Conservation (phyloP, 805 yeast genomes). For the Wickerhamiella musiphila region DNA sequence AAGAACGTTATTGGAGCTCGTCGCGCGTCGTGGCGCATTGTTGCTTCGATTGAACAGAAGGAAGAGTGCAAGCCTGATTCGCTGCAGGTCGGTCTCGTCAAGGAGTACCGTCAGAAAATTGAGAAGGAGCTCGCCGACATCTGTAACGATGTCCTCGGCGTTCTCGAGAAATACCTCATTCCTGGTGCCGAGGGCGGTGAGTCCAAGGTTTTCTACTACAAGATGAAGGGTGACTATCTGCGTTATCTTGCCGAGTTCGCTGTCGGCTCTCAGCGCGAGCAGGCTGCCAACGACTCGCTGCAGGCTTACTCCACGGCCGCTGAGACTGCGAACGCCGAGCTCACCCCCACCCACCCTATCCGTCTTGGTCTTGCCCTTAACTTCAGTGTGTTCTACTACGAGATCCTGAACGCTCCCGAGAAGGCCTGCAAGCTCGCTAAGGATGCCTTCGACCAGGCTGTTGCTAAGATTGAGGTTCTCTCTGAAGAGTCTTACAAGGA, state of each 20-base stretch:
- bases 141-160: conserved; percentile 84
- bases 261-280: conserved; percentile 79
- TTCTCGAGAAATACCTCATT: conserved; percentile 75
- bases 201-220: conserved; percentile 94
- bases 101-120: conserved; percentile 89
- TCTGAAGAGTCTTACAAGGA: conserved; percentile 98
- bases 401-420: conserved; percentile 94
- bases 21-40: conserved; percentile 99
- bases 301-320: conserved; percentile 94
- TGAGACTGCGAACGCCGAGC: conserved; percentile 94
- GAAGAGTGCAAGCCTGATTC: conserved; percentile 96
- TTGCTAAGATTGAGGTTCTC: conserved; percentile 93
- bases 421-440: conserved; percentile 98
- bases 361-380: conserved; percentile 95
- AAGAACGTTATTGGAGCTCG: conserved; percentile 98
- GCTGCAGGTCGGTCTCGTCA: conserved; percentile 70
- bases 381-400: conserved; percentile 96
- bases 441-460: conserved; percentile 98
- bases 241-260: conserved; percentile 98
- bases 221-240: conserved; percentile 99
- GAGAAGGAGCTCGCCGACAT: conserved; percentile 87
- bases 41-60: conserved; percentile 95
- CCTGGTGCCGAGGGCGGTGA: conserved; percentile 95
- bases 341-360: conserved; percentile 98
- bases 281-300: conserved; percentile 83